These are phyloP conservation scores for Penicillium polonicum DNA, from an alignment of 2,329 filamentous ascomycete genomes.

Conservation along the genomic window DNA sequence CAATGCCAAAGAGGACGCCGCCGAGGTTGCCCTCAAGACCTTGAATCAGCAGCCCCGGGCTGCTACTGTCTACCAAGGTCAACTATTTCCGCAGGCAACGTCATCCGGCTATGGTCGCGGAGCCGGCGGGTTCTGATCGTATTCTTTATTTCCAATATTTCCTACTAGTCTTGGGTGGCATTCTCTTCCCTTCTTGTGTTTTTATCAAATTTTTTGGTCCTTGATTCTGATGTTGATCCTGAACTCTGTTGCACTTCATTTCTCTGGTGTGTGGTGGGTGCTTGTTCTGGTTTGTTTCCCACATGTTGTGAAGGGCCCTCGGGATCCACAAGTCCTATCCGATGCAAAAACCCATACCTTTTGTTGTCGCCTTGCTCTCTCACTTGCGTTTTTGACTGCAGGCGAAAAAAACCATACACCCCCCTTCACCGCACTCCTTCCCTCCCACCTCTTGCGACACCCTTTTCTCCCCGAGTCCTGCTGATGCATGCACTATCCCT, in stretches of 20 bases:
- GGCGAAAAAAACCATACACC: neutral
- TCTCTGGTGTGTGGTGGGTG: slow-evolving; percentile 4
- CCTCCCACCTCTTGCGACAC: neutral
- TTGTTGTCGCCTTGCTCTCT: slow-evolving; percentile 4
- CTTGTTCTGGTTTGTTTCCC: slow-evolving; percentile 8
- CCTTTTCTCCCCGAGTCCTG: neutral
- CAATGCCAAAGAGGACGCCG: slow-evolving; percentile 89
- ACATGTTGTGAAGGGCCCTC: slow-evolving; percentile 3
- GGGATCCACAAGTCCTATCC: slow-evolving; percentile 7
- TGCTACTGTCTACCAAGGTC: slow-evolving; percentile 27
- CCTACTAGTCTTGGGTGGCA: slow-evolving; percentile 26
- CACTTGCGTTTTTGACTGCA: slow-evolving; percentile 5
- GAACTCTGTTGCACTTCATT: slow-evolving; percentile 4
- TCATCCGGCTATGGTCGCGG: slow-evolving; percentile 19
- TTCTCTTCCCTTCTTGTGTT: slow-evolving; percentile 21
- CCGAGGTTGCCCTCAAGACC: slow-evolving; percentile 64
- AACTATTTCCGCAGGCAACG: slow-evolving; percentile 22
- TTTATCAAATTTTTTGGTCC: slow-evolving; percentile 10
- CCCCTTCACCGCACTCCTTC: slow-evolving; percentile 5
- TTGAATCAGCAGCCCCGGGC: slow-evolving; percentile 31
- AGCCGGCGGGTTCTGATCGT: slow-evolving; percentile 30
- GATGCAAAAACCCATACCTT: neutral
- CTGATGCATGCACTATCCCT: slow-evolving; percentile 1
- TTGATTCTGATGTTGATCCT: neutral
- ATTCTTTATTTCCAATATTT: slow-evolving; percentile 23